Conservation (phyloP, 2,329 filamentous ascomycete species). For the Clarireedia hainanense region DNA sequence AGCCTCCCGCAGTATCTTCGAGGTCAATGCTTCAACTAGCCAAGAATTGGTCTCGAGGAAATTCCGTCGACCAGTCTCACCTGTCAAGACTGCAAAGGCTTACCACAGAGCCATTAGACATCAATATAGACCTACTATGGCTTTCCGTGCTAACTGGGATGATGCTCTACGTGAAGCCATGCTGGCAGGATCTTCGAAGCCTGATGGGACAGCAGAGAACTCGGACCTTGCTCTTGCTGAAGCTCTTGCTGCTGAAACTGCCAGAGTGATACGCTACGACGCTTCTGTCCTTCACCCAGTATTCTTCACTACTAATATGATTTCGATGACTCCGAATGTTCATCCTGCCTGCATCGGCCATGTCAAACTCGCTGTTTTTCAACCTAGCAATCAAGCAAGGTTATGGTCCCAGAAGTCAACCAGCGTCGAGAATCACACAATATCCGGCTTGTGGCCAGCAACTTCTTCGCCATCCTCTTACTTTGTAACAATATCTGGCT, state of each 20-base stretch:
- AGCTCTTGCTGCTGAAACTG: slow-evolving; percentile 9
- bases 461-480: too few species aligned
- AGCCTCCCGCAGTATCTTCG: slow-evolving; percentile 20
- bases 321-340: slow-evolving; percentile 1
- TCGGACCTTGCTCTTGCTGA: slow-evolving; percentile 17
- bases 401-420: too few species aligned
- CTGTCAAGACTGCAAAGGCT: background rate
- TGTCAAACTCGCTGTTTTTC: background rate
- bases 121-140: slow-evolving; percentile 11
- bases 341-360: slow-evolving; percentile 15
- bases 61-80: slow-evolving; percentile 1
- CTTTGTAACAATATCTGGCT: too few species aligned
- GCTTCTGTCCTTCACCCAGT: slow-evolving; percentile 13
- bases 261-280: slow-evolving; percentile 8
- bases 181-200: slow-evolving; percentile 10
- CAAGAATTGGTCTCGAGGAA: slow-evolving; percentile 2
- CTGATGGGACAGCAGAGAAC: slow-evolving; percentile 6
- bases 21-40: slow-evolving; percentile 12
- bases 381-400: too few species aligned
- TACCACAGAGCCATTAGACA: slow-evolving; percentile 13
- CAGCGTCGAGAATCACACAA: too few species aligned
- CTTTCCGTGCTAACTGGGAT: slow-evolving; percentile 19
- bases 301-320: slow-evolving; percentile 9
- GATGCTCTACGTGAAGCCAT: slow-evolving; percentile 22
- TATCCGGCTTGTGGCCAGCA: too few species aligned